Conservation (phyloP, 2,329 filamentous ascomycete genomes). For the Fusarium scirpi region DNA sequence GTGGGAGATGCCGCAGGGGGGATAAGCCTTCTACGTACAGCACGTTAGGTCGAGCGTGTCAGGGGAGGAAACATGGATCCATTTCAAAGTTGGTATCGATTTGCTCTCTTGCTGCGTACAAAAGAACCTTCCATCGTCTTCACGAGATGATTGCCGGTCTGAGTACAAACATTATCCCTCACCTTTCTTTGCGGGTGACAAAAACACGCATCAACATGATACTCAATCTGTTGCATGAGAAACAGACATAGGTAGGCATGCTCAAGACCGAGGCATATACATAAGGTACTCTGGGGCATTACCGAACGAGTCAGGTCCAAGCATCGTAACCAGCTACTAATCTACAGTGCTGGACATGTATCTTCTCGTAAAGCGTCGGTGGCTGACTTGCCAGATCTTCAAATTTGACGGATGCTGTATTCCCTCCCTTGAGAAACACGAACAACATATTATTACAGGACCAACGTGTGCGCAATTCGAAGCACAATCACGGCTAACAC, state of each 20-base stretch:
- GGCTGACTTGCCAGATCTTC: slow-evolving; percentile 22
- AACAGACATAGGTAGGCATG: not conserved
- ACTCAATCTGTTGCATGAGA: not conserved
- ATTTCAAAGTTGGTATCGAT: not conserved
- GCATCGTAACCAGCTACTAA: not conserved
- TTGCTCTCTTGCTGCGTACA: not conserved
- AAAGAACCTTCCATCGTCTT: slow-evolving; percentile 2
- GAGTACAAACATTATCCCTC: slow-evolving; percentile 5
- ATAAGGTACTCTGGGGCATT: not conserved
- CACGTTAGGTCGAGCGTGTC: not conserved
- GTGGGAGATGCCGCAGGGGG: slow-evolving; percentile 26
- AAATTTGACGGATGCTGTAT: slow-evolving; percentile 13
- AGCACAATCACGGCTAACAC: slow-evolving; percentile 35
- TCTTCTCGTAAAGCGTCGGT: slow-evolving; percentile 25
- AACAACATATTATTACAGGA: slow-evolving; percentile 33
- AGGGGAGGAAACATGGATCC: slow-evolving; percentile 8
- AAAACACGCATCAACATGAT: not conserved
- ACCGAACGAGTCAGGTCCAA: slow-evolving; percentile 11
- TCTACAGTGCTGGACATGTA: slow-evolving; percentile 2
- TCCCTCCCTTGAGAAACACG: slow-evolving; percentile 10
- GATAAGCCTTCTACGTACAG: slow-evolving; percentile 21
- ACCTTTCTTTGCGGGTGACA: not conserved
- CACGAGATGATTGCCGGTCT: not conserved
- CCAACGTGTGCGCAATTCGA: slow-evolving; percentile 19
- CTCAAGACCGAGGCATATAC: not conserved